Conservation (phyloP, 192 early-diverging fungal genomes). For the Polychytrium aggregatum region DNA sequence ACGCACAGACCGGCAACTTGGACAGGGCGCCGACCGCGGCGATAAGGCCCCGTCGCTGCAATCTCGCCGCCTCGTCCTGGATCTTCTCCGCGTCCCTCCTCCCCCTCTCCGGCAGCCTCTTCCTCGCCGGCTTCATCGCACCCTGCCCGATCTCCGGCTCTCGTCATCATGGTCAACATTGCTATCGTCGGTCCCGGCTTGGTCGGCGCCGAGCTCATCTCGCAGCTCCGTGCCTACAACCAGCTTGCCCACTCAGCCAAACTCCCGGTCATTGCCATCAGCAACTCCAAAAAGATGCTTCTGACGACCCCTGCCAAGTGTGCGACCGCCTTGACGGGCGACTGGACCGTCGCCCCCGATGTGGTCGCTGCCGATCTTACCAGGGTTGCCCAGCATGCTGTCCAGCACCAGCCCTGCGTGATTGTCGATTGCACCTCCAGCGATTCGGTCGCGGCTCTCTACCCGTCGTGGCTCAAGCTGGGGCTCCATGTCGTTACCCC, state of each 20-base stretch:
- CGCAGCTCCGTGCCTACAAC: slow-evolving; percentile 57
- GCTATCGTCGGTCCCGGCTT: slow-evolving; percentile 91
- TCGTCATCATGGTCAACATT: slow-evolving; percentile 30
- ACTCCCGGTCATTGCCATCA: slow-evolving; percentile 63
- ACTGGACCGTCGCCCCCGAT: slow-evolving; percentile 17
- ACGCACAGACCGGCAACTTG: no score
- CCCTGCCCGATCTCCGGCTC: no score
- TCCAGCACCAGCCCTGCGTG: slow-evolving; percentile 36
- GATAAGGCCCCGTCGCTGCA: no score
- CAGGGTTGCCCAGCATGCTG: slow-evolving; percentile 7
- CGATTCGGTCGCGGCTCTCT: slow-evolving; percentile 62
- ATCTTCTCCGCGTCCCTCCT: no score
- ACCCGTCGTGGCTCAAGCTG: slow-evolving; percentile 68
- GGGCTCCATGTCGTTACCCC: slow-evolving; percentile 89
- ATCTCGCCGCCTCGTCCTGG: no score
- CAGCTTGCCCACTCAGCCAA: slow-evolving; percentile 15
- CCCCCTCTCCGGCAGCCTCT: no score
- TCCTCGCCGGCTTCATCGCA: no score
- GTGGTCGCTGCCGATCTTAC: slow-evolving; percentile 1
- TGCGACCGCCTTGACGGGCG: slow-evolving; percentile 34
- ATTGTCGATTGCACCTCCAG: slow-evolving; percentile 89
- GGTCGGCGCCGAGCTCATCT: slow-evolving; percentile 81
- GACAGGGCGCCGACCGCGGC: no score
- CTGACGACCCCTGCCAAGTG: slow-evolving; percentile 34
- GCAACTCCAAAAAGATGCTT: slow-evolving; percentile 64